phyloP scores from a whole-genome alignment of 2,329 filamentous ascomycete species.

The Pochonia chlamydosporia region DNA sequence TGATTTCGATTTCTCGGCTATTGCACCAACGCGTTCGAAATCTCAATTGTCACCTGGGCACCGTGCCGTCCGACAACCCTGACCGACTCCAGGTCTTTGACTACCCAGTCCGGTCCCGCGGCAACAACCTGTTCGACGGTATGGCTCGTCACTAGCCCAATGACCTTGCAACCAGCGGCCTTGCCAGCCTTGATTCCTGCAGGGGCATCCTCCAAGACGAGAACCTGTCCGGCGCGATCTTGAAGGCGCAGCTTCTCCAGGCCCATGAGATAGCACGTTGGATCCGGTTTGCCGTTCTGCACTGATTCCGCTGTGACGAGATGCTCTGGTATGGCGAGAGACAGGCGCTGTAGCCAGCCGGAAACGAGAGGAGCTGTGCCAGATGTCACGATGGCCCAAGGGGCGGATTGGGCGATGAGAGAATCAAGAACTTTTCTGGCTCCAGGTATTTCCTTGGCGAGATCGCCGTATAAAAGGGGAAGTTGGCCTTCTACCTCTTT shows the following conservation, averaged over 20 bases:
- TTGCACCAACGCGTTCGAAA: slow-evolving; percentile 52
- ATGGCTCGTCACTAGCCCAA: slow-evolving; percentile 84
- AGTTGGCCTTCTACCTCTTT: slow-evolving; percentile 71
- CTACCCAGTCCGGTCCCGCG: slow-evolving; percentile 83
- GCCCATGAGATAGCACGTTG: slow-evolving; percentile 66
- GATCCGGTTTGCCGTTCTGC: slow-evolving; percentile 69
- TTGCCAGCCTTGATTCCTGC: slow-evolving; percentile 80
- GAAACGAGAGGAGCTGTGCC: slow-evolving; percentile 62
- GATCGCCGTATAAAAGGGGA: slow-evolving; percentile 67
- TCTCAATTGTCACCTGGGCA: slow-evolving; percentile 61
- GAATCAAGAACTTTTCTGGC: slow-evolving; percentile 63
- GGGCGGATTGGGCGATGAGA: slow-evolving; percentile 56
- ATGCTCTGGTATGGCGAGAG: slow-evolving; percentile 58
- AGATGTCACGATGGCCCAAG: slow-evolving; percentile 85
- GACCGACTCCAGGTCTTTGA: slow-evolving; percentile 72
- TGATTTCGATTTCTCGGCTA: too few relatives aligned
- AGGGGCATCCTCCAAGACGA: slow-evolving; percentile 86
- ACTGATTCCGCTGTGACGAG: slow-evolving; percentile 75
- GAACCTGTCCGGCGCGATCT: slow-evolving; percentile 42
- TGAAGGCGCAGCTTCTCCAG: slow-evolving; percentile 53
- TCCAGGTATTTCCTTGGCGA: slow-evolving; percentile 82
- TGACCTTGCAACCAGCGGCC: slow-evolving; percentile 76
- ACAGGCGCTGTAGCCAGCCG: slow-evolving; percentile 66
- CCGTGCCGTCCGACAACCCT: slow-evolving; percentile 51
- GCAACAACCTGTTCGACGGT: slow-evolving; percentile 62